Conservation (phyloP, 225 moss, liverwort and hornwort genomes). For the Physcomitrellopsis africana region DNA sequence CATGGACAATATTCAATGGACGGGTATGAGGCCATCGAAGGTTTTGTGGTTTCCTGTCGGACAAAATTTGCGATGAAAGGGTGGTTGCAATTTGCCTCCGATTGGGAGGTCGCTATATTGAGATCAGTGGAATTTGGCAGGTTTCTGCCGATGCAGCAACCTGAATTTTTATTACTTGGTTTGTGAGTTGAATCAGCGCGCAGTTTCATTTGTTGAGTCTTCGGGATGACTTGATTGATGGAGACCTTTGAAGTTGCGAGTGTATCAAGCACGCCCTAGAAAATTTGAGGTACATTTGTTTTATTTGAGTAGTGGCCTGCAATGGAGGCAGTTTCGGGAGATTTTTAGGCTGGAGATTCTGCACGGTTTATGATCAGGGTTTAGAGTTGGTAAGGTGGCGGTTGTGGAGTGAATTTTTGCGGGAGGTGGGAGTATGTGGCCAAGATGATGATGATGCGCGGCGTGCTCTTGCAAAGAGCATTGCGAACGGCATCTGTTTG, state of each 20-base stretch:
- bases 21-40: too few species aligned
- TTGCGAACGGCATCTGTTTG: constrained; percentile 39
- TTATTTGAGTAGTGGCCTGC: neutral
- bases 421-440: constrained; percentile 28
- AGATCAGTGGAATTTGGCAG: neutral
- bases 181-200: neutral
- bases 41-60: neutral
- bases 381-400: neutral
- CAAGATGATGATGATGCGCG: constrained; percentile 31
- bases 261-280: neutral
- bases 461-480: constrained; percentile 40
- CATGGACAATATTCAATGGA: too few species aligned
- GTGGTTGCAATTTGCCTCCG: neutral
- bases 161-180: neutral
- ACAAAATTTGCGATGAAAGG: neutral
- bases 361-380: neutral
- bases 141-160: neutral
- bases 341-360: neutral
- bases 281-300: neutral
- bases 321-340: constrained; percentile 1
- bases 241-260: neutral
- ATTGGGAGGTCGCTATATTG: neutral
- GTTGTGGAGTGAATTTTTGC: neutral
- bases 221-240: neutral
- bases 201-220: neutral